phyloP scores from a whole-genome alignment of 1,139 yeast species.

The Nakaseomyces delphensis region DNA sequence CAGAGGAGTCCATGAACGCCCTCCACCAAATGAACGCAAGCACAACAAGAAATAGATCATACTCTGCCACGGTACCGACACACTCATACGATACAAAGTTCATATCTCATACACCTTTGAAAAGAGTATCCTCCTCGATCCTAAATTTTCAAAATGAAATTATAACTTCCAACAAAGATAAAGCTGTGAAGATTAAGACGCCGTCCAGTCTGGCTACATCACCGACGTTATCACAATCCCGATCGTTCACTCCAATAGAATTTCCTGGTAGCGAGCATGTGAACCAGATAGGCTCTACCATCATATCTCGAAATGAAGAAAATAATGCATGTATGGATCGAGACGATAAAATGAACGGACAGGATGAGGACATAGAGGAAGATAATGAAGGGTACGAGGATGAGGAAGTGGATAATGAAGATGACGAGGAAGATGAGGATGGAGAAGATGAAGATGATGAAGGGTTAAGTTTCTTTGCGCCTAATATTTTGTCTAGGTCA shows the following conservation, averaged over 20 bases:
- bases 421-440: slow-evolving; percentile 19
- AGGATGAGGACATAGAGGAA: not conserved
- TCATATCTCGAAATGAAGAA: not conserved
- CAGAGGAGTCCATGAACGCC: slow-evolving; percentile 27
- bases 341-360: not conserved
- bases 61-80: slow-evolving; percentile 10
- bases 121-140: slow-evolving; percentile 28
- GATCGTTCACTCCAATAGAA: slow-evolving; percentile 24
- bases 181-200: slow-evolving; percentile 19
- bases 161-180: slow-evolving; percentile 30
- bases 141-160: slow-evolving; percentile 25
- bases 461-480: slow-evolving; percentile 29
- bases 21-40: slow-evolving; percentile 11
- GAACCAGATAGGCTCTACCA: not conserved
- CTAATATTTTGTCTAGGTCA: slow-evolving; percentile 26
- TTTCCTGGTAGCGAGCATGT: not conserved
- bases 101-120: slow-evolving; percentile 20
- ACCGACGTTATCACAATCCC: slow-evolving; percentile 9
- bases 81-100: slow-evolving; percentile 13
- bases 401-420: slow-evolving; percentile 20
- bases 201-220: not conserved
- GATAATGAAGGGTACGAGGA: slow-evolving; percentile 13
- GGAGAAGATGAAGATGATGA: slow-evolving; percentile 24
- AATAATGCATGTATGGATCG: not conserved
- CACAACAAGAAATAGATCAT: slow-evolving; percentile 3